A percentile compares a stretch with the other conserved stretches of the same genome.
phyloP scores from a whole-genome alignment of 2,329 filamentous ascomycete genomes.

The Geosmithia morbida region DNA sequence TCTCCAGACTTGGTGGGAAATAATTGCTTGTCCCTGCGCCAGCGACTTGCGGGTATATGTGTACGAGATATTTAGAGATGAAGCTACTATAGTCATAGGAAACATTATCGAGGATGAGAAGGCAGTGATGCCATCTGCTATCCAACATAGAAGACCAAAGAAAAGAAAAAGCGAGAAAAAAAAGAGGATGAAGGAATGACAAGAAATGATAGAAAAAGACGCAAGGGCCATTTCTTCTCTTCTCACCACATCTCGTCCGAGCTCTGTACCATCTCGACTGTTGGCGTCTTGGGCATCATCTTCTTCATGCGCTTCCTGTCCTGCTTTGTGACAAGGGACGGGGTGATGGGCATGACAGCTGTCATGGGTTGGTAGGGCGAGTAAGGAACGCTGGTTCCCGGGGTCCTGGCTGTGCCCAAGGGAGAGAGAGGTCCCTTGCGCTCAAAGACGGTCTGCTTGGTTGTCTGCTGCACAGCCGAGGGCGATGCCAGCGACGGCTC shows the following conservation, averaged over 20 bases:
- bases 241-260: conserved; percentile 50
- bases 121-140: neutral
- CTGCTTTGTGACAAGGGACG: conserved; percentile 55
- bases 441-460: conserved; percentile 52
- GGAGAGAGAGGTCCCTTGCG: conserved; percentile 39
- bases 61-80: neutral
- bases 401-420: conserved; percentile 39
- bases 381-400: conserved; percentile 54
- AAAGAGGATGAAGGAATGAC: neutral
- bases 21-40: neutral
- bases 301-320: conserved; percentile 57
- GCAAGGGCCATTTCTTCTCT: neutral
- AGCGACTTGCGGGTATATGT: neutral
- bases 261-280: conserved; percentile 45
- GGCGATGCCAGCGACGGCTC: conserved; percentile 41
- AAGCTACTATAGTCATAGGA: neutral
- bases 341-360: conserved; percentile 61
- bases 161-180: neutral
- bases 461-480: conserved; percentile 26
- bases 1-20: neutral
- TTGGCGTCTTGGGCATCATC: conserved; percentile 48
- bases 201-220: neutral
- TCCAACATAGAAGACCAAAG: neutral
- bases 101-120: neutral
- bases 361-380: conserved; percentile 69